Base-by-base conservation (phyloP, 768 basidiomycete genomes). In the Holtermanniella nyarrowii region DNA sequence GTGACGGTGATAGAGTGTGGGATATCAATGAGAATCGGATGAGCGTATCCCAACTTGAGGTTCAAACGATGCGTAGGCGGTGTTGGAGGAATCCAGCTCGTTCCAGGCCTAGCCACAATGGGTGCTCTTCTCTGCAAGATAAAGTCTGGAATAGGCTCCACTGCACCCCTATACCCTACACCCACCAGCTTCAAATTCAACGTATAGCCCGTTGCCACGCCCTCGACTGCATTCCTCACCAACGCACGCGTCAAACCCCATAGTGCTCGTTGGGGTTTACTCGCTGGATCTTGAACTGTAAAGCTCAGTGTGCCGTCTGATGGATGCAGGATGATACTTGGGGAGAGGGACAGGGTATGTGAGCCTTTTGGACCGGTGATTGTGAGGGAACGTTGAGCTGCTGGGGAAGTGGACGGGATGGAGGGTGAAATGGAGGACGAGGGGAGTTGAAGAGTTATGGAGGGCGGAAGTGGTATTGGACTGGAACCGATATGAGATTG, bases 191-290 rank as follows among this genome's bases (percentile, higher is more conserved):
- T 84, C 14, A 99, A 71, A 13, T 88, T 83, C 7, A 87, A 77
- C 0, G 78, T 78, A 74, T 87, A 96, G 3, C 91, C 91, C 53
- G 82, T 79, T 3, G 87, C 85, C 77, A 96, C 88, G 41, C 93
- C 93, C 13, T 75, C 77, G 56, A 99, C 80, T 14, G 91, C 90
- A 68, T 97, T 96, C 58, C 78, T 76, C 68, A 96, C 86, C 58
- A 90, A 77, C 0, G 89, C 85, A 48, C 91, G 82, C 13, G 88
- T 91, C 42, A 87, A 81, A n/a, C 93, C 93, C 91, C 93, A 97
- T 78, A 87, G 84, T 52, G 84, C 80, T 41, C 87, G 81, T 71
- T 96, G 91, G 48, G 80, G 74, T 69, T 87, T 85, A 46, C 80
- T 67, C 40, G 77, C 75, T 1, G 84, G 76, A 62, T 88, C 77